These are phyloP conservation scores for Komagataella kurtzmanii DNA, from an alignment of 805 yeast genomes.

Conservation along the genomic window DNA sequence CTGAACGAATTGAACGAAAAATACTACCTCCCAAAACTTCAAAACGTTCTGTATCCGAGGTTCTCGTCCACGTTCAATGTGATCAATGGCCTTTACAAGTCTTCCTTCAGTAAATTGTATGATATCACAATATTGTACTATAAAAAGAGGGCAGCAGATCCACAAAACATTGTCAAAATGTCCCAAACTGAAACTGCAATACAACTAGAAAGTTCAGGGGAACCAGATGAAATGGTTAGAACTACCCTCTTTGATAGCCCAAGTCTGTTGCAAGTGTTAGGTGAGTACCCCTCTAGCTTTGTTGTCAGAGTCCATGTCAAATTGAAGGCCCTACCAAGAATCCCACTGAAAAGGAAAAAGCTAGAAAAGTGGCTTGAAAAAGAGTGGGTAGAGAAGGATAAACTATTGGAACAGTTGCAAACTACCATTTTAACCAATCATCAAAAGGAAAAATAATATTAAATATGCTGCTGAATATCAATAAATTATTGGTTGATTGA, in stretches of 20 bases:
- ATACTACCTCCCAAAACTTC: conserved; percentile 45
- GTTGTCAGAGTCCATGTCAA: conserved; percentile 33
- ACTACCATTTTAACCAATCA: conserved; percentile 1
- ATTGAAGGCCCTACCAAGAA: conserved; percentile 27
- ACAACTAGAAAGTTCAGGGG: neutral
- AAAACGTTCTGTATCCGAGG: conserved; percentile 66
- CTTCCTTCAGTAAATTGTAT: conserved; percentile 31
- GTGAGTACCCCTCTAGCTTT: conserved; percentile 14
- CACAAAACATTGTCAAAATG: neutral
- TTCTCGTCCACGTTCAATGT: conserved; percentile 43
- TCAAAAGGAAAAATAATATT: neutral
- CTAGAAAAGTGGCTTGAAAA: conserved; percentile 68
- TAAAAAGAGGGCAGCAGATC: conserved; percentile 3
- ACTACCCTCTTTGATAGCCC: conserved; percentile 17
- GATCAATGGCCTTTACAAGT: conserved; percentile 24
- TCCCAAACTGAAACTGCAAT: neutral
- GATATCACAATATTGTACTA: conserved; percentile 42
- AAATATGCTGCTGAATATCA: neutral
- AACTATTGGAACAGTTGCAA: conserved; percentile 24
- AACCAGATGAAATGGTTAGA: conserved; percentile 3
- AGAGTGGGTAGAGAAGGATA: conserved; percentile 63
- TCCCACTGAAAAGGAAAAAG: conserved; percentile 39
- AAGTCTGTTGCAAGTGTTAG: conserved; percentile 21
- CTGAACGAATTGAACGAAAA: conserved; percentile 44
- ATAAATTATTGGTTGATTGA: conserved; percentile 17